A percentile compares a stretch with the other conserved stretches of the same genome.
These are phyloP conservation scores for Geotrichum candidum DNA, from an alignment of 1,139 yeast genomes.

Conservation along the genomic window DNA sequence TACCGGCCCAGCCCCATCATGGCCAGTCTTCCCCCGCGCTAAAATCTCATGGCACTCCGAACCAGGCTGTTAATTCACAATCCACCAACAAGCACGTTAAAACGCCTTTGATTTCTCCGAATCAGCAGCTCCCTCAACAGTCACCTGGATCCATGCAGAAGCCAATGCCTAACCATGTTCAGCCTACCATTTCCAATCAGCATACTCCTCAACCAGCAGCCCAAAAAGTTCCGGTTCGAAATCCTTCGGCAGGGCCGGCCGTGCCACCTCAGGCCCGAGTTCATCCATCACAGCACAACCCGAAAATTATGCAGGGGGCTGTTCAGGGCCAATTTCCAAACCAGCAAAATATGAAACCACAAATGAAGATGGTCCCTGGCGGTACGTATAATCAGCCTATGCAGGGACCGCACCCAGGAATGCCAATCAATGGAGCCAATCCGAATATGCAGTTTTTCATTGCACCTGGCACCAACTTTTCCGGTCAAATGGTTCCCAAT, in stretches of 20 bases:
- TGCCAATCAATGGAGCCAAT: conserved; percentile 47
- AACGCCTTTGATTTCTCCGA: neutral
- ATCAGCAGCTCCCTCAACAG: neutral
- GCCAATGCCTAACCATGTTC: conserved; percentile 3
- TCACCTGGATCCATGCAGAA: neutral
- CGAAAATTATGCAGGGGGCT: conserved; percentile 21
- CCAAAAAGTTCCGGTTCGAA: conserved; percentile 2
- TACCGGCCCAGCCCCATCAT: neutral
- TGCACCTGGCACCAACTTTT: conserved; percentile 44
- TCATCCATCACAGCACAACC: conserved; percentile 15
- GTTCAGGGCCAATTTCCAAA: conserved; percentile 33
- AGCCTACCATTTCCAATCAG: conserved; percentile 10
- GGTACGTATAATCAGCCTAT: conserved; percentile 23
- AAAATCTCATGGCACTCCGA: neutral
- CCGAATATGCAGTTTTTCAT: conserved; percentile 60
- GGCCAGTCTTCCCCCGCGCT: neutral
- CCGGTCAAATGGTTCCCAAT: conserved; percentile 53
- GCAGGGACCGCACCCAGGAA: conserved; percentile 36
- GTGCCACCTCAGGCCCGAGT: conserved; percentile 10
- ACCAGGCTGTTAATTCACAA: neutral
- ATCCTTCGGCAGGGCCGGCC: conserved; percentile 8
- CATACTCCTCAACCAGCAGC: conserved; percentile 16
- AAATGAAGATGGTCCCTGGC: neutral
- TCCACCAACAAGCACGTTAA: neutral
- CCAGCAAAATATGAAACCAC: conserved; percentile 24